Base-by-base conservation (phyloP, 2,329 filamentous ascomycete genomes). In the Fusarium sp. region DNA sequence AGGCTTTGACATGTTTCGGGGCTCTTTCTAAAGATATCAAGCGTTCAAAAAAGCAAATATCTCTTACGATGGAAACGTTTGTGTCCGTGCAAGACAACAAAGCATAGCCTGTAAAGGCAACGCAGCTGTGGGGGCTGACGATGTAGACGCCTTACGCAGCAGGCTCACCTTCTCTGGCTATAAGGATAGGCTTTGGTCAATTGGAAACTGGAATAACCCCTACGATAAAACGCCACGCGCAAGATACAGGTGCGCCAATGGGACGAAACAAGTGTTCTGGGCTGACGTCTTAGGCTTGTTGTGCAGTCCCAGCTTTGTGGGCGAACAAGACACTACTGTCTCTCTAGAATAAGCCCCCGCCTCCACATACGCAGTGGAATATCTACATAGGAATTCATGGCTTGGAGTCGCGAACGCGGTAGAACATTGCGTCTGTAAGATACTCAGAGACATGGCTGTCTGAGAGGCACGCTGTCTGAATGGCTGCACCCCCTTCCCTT, bases 361-460 rank as follows among this genome's bases (percentile, higher is more conserved):
- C 19, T 39, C 50, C 27, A 51, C 49, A 22, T 47, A 50, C 47
- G 55, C 49, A 68, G 49, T 59, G 50, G n/a, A 52, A 22, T 25
- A 52, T 44, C 46, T 43, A 30, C 37, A 53, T 35, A 62, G 65
- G 65, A 68, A 68, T 69, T 51, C 44, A 66, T 56, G 65, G 60
- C 58, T 53, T 68, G 43, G 23, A 41, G 61, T 52, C 57, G 48
- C 47, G 62, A 60, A 59, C 52, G 37, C 43, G 30, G 46, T 70
- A 56, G 51, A 68, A 62, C 51, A 52, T 65, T 46, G 64, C 15
- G 40, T 59, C 27, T 60, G 47, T 47, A 32, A 61, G 45, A 30
- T 39, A 13, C 32, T 56, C n/a, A 62, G 65, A 65, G 65, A 68
- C 62, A 70, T 57, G 62, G 54, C 65, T 44, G n/a, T 35, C 43